Conservation (phyloP, 2,329 filamentous ascomycete species). For the Sarocladiaceae sp. region DNA sequence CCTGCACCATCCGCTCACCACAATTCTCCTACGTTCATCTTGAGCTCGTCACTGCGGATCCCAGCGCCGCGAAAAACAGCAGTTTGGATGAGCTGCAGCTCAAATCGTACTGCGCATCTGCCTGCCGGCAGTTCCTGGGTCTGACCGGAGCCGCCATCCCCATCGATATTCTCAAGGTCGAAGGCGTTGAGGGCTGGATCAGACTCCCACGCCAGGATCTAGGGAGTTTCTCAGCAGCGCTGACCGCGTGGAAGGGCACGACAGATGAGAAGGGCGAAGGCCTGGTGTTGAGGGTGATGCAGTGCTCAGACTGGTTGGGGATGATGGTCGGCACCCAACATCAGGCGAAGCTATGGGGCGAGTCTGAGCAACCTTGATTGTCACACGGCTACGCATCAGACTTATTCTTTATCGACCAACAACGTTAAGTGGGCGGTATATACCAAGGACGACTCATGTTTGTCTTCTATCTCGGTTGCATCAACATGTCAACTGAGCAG, state of each 20-base stretch:
- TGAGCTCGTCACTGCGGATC: constrained; percentile 33
- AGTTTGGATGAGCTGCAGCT: constrained; percentile 58
- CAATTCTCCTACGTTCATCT: constrained; percentile 56
- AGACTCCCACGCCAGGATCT: constrained; percentile 60
- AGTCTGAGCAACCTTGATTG: too few relatives aligned
- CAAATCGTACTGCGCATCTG: constrained; percentile 57
- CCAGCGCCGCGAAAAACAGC: constrained; percentile 14
- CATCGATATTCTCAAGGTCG: constrained; percentile 65
- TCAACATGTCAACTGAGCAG: too few relatives aligned
- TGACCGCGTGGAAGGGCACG: constrained; percentile 60
- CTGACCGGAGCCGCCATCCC: constrained; percentile 62
- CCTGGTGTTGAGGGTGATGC: constrained; percentile 49
- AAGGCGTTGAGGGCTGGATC: constrained; percentile 56
- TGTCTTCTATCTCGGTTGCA: too few relatives aligned
- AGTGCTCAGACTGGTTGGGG: constrained; percentile 62
- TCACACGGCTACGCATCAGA: too few relatives aligned
- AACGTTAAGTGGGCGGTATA: too few relatives aligned
- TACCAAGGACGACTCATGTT: too few relatives aligned
- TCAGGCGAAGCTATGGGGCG: constrained; percentile 43
- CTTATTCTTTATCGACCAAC: too few relatives aligned
- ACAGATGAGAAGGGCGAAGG: constrained; percentile 33
- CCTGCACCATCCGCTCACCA: constrained; percentile 46
- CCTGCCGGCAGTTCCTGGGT: constrained; percentile 67
- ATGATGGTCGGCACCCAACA: constrained; percentile 48
- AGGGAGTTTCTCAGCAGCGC: constrained; percentile 55